Evolutionary conservation across 75 land plant genomes (phyloP), one percentile per base, ranked within the genome.

Genomic region (Cryptomeria japonica): DNA sequence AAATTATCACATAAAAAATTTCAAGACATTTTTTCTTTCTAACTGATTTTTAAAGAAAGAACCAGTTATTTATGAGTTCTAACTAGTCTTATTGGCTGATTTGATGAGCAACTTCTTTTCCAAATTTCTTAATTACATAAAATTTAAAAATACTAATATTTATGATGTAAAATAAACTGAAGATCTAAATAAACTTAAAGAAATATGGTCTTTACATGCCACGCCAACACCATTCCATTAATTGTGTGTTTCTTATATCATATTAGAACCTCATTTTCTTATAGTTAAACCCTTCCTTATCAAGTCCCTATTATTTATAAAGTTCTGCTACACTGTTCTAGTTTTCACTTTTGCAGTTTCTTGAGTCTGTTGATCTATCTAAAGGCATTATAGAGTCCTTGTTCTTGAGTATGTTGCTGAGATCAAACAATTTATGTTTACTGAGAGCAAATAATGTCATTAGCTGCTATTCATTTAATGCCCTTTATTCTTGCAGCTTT

Each of bases 401-500:
- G 22, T 82, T 46, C 49, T 19, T 80, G 7, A 39, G 5, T n/a
- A n/a, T n/a, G n/a, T n/a, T n/a, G n/a, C n/a, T n/a, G n/a, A n/a
- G n/a, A n/a, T n/a, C n/a, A n/a, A n/a, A n/a, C n/a, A n/a, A 3
- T 2, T 2, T 42, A 44, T 11, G 25, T 28, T 46, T 82, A 46
- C 13, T 10, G 7, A 32, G 25, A 82, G 31, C 0, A 80, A 44
- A 41, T 11, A 82, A n/a, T 28, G 32, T n/a, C 34, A 12, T 25
- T n/a, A 47, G 84, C n/a, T 82, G 84, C 28, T 72, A 22, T 87
- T 47, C 38, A 16, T 22, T 31, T 22, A 37, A n/a, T 51, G 10
- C 55, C 41, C 6, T 85, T 51, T 85, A 8, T 85, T 22, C 53
- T 85, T 86, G 22, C 90, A 89, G 90, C 89, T 47, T 32, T 89